A percentile compares a stretch with the other conserved stretches of the same genome.
phyloP scores from a whole-genome alignment of 257 asterid genomes.

The Plantago elongata region DNA sequence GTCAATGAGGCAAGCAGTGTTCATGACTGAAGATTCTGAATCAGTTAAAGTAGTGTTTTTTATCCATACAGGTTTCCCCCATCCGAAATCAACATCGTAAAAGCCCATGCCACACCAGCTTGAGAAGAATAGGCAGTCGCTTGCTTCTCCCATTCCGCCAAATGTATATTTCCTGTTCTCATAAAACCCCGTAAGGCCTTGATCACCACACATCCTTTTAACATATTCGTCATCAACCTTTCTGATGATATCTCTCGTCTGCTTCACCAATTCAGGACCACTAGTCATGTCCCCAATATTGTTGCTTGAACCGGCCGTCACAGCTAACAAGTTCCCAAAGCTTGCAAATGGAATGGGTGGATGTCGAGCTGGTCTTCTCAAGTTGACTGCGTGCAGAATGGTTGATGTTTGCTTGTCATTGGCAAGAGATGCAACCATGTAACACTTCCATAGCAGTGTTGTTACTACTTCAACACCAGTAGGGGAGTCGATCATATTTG shows the following conservation, averaged over 20 bases:
- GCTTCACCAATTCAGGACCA: background rate
- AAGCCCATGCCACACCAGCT: too few relatives aligned
- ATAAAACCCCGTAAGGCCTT: background rate
- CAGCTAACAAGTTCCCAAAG: conserved; percentile 12
- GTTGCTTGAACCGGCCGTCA: conserved; percentile 5
- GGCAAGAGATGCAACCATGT: conserved; percentile 12
- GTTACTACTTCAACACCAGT: conserved; percentile 15
- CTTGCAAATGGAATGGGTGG: background rate
- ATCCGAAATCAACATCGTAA: too few relatives aligned
- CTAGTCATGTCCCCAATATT: background rate
- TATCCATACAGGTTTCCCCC: too few relatives aligned
- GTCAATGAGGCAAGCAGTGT: too few relatives aligned
- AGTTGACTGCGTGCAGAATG: conserved; percentile 1
- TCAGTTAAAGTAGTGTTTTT: too few relatives aligned
- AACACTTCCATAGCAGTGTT: conserved; percentile 19
- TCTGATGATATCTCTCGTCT: conserved; percentile 4
- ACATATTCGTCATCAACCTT: conserved; percentile 3
- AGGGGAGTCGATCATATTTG: background rate
- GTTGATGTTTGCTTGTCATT: background rate
- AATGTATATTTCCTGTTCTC: background rate
- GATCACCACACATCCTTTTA: background rate
- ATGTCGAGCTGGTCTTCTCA: background rate
- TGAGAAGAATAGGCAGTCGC: too few relatives aligned
- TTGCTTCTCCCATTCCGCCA: background rate
- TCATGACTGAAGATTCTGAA: too few relatives aligned